Base-by-base conservation (phyloP, 768 basidiomycete species). In the Strobilomyces confusus region DNA sequence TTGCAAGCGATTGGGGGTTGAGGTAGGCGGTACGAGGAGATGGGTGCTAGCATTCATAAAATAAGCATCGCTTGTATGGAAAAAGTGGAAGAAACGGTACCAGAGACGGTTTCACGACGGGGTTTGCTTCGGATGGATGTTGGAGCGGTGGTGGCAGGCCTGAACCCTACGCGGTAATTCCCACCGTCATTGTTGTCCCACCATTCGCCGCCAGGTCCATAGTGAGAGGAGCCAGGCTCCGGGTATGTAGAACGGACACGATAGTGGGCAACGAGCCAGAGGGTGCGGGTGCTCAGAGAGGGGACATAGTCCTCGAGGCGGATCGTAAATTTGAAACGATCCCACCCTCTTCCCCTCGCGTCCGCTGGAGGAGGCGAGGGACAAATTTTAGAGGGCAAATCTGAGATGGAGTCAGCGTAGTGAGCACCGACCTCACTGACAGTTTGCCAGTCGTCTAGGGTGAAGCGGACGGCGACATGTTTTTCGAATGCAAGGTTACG, bases 401-500 rank as follows among this genome's bases (percentile, higher is more conserved):
- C 42, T 4, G 73, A 56, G 25, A 84, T 63, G 17, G 76, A 77
- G n/a, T 69, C 68, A 34, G 72, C 62, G 55, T 84, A 70, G 43
- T 63, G 69, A n/a, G 78, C 86, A 40, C 69, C 56, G 30, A 97
- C 92, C 67, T 98, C 95, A 40, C 83, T 86, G 1, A 90, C 89
- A 4, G 95, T 98, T 57, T 87, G 83, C 95, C 95, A 98, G 44
- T 88, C 84, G 69, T 98, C 95, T 44, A 95, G 75, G 2, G 95
- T 98, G 68, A 95, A 98, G 1, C 95, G 76, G 1, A 97, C 78
- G 0, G 81, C 84, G 43, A 98, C 86, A 48, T 80, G 77, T 72
- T 98, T 98, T 68, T 89, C 85, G 57, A 89, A 98, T 0, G 89
- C 75, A 49, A 97, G 59, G 67, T 98, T 98, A 59, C 86, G 81